phyloP scores from a whole-genome alignment of 75 land plant species.

The Gnetum montanum region DNA sequence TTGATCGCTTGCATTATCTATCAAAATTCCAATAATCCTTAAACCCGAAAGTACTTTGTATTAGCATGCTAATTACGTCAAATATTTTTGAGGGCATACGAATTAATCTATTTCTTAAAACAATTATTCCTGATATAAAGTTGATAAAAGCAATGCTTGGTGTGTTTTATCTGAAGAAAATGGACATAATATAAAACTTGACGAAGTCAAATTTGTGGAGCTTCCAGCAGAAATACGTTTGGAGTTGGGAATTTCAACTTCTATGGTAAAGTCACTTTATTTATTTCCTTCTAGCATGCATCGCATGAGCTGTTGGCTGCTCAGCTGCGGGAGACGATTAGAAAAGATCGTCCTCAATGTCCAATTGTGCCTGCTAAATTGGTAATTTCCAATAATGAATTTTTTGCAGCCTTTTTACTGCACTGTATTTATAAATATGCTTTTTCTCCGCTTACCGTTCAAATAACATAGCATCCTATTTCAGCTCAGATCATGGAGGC shows the following conservation, averaged over 20 bases:
- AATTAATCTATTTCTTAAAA: too few species aligned
- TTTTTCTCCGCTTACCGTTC: not conserved
- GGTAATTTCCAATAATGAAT: slow-evolving; percentile 16
- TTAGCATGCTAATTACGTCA: too few species aligned
- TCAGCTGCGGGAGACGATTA: slow-evolving; percentile 59
- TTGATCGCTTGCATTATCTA: too few species aligned
- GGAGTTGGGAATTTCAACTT: slow-evolving; percentile 25
- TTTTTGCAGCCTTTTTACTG: not conserved
- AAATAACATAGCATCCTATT: not conserved
- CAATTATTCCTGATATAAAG: too few species aligned
- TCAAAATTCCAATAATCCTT: too few species aligned
- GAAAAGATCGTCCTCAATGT: slow-evolving; percentile 11
- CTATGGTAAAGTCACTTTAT: slow-evolving; percentile 57
- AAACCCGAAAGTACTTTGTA: too few species aligned
- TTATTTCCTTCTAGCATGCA: slow-evolving; percentile 85
- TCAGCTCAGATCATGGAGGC: slow-evolving; percentile 69
- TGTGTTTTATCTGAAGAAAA: too few species aligned
- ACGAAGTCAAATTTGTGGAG: slow-evolving; percentile 21
- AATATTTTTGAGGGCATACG: too few species aligned
- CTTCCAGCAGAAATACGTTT: slow-evolving; percentile 91
- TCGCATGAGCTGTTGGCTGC: slow-evolving; percentile 66
- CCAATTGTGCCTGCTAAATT: slow-evolving; percentile 33
- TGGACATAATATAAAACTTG: not conserved
- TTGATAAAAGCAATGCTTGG: too few species aligned
- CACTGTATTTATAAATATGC: not conserved